Evolutionary conservation across 306 rosid genomes (phyloP).

Genomic region (Cicer yamashitae): DNA sequence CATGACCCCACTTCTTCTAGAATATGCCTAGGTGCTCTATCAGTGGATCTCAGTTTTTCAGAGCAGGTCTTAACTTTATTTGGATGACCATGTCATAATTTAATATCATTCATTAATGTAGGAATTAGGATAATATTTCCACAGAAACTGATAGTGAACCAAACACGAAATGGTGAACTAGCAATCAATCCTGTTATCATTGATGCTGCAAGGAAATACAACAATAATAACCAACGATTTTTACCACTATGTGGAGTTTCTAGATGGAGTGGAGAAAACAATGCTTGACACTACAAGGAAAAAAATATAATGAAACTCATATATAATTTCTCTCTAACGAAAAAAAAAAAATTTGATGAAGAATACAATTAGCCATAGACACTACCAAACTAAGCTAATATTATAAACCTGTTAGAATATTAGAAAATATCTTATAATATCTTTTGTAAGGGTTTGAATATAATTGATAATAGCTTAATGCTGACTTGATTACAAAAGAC

Average conservation of each 20-base stretch:
- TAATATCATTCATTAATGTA: conserved; percentile 9
- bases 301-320: not conserved
- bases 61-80: not conserved
- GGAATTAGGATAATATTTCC: not conserved
- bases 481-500: too few relatives aligned
- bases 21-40: too few relatives aligned
- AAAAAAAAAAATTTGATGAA: conserved; percentile 19
- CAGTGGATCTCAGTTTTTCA: conserved; percentile 13
- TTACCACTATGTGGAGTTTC: not conserved
- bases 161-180: conserved; percentile 9
- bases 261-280: not conserved
- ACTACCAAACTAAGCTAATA: conserved; percentile 7
- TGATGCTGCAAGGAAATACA: conserved; percentile 28
- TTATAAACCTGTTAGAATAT: not conserved
- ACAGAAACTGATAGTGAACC: not conserved
- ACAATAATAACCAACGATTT: not conserved
- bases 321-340: not conserved
- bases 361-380: not conserved
- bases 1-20: too few relatives aligned
- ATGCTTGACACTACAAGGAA: conserved; percentile 3
- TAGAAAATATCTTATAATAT: too few relatives aligned
- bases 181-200: conserved; percentile 2
- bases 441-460: too few relatives aligned
- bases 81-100: conserved; percentile 9
- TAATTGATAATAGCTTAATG: too few relatives aligned